These are phyloP conservation scores for Inonotus hispidus DNA, from an alignment of 1,284 basidiomycete species.

Conservation along the genomic window DNA sequence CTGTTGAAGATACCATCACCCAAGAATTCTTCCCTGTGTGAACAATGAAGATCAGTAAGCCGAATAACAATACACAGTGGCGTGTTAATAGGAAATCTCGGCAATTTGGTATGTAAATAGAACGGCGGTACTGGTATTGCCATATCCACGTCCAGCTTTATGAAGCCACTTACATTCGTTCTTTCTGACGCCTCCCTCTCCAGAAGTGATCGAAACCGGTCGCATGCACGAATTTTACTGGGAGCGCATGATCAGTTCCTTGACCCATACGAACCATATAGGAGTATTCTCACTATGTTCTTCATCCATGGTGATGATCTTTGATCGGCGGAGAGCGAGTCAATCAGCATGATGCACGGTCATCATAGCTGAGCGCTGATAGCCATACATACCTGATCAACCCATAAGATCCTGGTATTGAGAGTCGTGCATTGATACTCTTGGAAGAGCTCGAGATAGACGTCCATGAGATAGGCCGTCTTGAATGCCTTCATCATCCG, in stretches of 20 bases:
- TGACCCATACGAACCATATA: neutral
- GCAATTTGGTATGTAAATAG: neutral
- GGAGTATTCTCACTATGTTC: conserved; percentile 36
- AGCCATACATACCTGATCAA: conserved; percentile 47
- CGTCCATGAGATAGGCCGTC: conserved; percentile 53
- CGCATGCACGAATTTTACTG: conserved; percentile 52
- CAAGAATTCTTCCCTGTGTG: conserved; percentile 55
- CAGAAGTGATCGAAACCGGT: conserved; percentile 64
- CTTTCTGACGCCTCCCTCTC: conserved; percentile 55
- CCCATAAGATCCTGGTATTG: conserved; percentile 60
- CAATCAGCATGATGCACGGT: neutral
- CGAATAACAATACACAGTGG: neutral
- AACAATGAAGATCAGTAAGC: neutral
- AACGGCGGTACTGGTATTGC: neutral
- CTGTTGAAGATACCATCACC: conserved; percentile 72
- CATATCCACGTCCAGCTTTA: neutral
- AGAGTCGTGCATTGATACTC: conserved; percentile 64
- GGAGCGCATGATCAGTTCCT: no score
- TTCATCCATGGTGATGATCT: conserved; percentile 71
- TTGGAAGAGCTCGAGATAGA: conserved; percentile 58
- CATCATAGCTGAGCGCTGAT: neutral
- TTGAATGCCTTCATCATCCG: conserved; percentile 48
- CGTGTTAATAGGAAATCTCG: neutral
- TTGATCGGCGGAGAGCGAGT: conserved; percentile 2
- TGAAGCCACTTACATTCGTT: conserved; percentile 46